phyloP scores from a whole-genome alignment of 75 land plant species.

The Larix kaempferi region DNA sequence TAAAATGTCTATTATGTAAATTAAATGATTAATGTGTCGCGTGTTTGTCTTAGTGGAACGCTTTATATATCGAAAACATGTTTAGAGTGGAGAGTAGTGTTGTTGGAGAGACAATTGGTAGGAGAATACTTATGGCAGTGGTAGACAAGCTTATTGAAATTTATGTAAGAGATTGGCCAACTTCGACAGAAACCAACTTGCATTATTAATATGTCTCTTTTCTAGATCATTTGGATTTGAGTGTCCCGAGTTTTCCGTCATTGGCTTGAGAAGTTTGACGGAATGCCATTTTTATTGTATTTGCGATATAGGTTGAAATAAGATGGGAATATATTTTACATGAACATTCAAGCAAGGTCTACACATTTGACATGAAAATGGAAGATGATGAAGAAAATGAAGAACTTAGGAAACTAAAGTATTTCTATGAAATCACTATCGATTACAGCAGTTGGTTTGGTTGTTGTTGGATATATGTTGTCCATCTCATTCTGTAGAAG shows the following conservation, averaged over 20 bases:
- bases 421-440: neutral
- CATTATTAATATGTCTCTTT: neutral
- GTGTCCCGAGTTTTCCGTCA: no score
- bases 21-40: no score
- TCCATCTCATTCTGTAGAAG: neutral
- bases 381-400: constrained; percentile 57
- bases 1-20: no score
- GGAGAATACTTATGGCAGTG: constrained; percentile 46
- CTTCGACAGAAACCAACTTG: neutral
- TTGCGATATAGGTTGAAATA: constrained; percentile 61
- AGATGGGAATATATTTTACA: constrained; percentile 68
- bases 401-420: no score
- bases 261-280: neutral
- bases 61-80: constrained; percentile 78
- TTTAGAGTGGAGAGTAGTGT: constrained; percentile 57
- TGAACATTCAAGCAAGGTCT: constrained; percentile 68
- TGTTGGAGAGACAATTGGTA: constrained; percentile 5
- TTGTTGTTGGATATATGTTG: no score
- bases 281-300: neutral
- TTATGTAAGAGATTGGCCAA: constrained; percentile 55
- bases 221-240: neutral
- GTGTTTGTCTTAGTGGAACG: no score
- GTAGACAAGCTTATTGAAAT: constrained; percentile 76
- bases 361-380: constrained; percentile 86
- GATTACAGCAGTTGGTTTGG: no score